Percentiles rank a stretch among this genome's conserved stretches.
Conservation (phyloP, 1,284 basidiomycete genomes). For the Rhodotorula glutinis region DNA sequence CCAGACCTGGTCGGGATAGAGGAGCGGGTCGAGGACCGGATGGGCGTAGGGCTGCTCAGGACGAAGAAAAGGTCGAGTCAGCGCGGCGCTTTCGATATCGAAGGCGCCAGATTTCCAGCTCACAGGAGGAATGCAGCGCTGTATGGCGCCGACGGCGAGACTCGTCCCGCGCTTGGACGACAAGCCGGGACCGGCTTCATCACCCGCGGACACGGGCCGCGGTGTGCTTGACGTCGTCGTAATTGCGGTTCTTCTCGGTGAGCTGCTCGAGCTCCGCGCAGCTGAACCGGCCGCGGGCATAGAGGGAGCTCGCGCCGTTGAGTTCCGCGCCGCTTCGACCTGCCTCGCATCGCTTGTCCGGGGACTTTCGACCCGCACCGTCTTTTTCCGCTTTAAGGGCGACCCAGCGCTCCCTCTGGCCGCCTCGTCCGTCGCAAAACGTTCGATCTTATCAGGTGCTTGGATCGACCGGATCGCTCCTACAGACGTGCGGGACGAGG, state of each 20-base stretch:
- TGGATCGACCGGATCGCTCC: neutral
- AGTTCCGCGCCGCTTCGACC: no score
- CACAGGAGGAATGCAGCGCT: conserved; percentile 29
- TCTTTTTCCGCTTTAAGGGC: conserved; percentile 4
- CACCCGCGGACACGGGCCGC: no score
- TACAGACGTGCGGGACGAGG: no score
- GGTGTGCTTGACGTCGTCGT: no score
- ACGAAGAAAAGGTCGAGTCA: neutral
- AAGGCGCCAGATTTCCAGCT: neutral
- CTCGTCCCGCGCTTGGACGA: neutral
- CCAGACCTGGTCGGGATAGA: neutral
- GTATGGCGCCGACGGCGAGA: conserved; percentile 5
- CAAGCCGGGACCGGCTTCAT: neutral
- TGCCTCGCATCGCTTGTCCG: neutral
- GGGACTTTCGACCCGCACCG: conserved; percentile 21
- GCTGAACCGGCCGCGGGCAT: no score
- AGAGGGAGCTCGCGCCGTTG: no score
- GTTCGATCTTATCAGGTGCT: no score
- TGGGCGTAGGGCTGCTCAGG: conserved; percentile 24
- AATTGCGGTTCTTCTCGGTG: no score
- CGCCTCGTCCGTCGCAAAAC: neutral
- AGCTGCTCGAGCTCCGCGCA: no score
- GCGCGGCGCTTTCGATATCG: neutral
- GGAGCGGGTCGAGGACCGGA: neutral
- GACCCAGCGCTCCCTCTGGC: neutral